Conservation (phyloP, 495 filamentous ascomycete genomes). For the Xylaria bambusicola region DNA sequence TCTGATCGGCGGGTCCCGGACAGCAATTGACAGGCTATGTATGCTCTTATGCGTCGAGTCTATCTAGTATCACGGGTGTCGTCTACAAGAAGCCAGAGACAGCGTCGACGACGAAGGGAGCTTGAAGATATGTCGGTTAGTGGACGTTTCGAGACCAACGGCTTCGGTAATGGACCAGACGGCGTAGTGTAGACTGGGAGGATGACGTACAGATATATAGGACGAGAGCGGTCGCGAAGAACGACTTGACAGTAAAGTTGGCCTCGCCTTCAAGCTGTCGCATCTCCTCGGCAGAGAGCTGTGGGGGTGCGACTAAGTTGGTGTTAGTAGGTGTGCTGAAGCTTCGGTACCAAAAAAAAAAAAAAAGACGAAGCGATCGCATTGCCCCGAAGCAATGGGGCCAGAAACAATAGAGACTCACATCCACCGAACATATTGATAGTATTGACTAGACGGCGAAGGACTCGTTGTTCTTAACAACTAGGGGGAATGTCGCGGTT, state of each 20-base stretch:
- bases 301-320: slow-evolving; percentile 49
- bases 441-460: not conserved
- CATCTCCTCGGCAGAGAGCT: slow-evolving; percentile 54
- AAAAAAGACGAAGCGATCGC: too few relatives aligned
- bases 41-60: not conserved
- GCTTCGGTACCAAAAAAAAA: too few relatives aligned
- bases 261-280: slow-evolving; percentile 71
- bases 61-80: not conserved
- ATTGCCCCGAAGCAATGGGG: not conserved
- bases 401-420: slow-evolving; percentile 23
- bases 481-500: not conserved
- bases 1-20: not conserved
- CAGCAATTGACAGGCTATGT: not conserved
- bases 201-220: slow-evolving; percentile 79
- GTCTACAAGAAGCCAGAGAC: slow-evolving; percentile 71
- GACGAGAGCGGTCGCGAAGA: slow-evolving; percentile 61
- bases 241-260: slow-evolving; percentile 62
- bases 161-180: not conserved
- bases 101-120: slow-evolving; percentile 81
- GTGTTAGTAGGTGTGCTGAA: slow-evolving; percentile 15
- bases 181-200: not conserved
- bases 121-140: slow-evolving; percentile 43
- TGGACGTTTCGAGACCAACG: not conserved
- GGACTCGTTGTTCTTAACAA: slow-evolving; percentile 5
- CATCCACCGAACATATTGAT: slow-evolving; percentile 48